Evolutionary conservation across 2,329 filamentous ascomycete genomes (phyloP).

Genomic region (Cladobotryum protrusum): DNA sequence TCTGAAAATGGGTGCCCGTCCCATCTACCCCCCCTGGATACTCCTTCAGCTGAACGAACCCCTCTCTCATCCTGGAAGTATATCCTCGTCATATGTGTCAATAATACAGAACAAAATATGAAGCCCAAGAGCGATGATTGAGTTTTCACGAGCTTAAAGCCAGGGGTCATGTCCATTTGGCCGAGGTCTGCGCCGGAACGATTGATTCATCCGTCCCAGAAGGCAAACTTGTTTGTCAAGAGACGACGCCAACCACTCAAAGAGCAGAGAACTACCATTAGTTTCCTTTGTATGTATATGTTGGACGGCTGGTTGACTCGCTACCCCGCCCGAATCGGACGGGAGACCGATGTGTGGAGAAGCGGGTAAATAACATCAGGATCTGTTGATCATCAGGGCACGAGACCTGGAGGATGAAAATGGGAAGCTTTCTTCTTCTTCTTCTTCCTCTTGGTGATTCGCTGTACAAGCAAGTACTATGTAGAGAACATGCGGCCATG

Average conservation of each 20-base stretch:
- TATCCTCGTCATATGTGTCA: too few relatives aligned
- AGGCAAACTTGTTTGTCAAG: too few relatives aligned
- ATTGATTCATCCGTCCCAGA: slow-evolving; percentile 1
- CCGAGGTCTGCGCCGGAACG: slow-evolving; percentile 6
- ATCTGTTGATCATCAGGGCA: not conserved
- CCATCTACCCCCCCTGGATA: too few relatives aligned
- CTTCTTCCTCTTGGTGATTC: too few relatives aligned
- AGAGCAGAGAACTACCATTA: too few relatives aligned
- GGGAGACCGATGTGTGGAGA: not conserved
- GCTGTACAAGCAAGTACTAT: too few relatives aligned
- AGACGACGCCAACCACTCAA: too few relatives aligned
- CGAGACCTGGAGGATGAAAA: not conserved
- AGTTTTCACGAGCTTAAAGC: slow-evolving; percentile 9
- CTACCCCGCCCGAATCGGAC: not conserved
- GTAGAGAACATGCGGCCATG: too few relatives aligned
- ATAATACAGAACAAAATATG: not conserved
- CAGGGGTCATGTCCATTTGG: not conserved
- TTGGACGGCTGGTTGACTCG: too few relatives aligned
- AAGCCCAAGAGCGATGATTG: not conserved
- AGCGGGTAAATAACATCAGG: not conserved
- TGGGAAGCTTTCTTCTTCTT: too few relatives aligned
- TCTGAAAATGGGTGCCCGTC: too few relatives aligned
- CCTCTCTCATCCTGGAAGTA: not conserved
- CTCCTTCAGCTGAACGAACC: not conserved
- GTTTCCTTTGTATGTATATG: too few relatives aligned